These are phyloP conservation scores for Hypoxylon crocopeplum DNA, from an alignment of 495 filamentous ascomycete genomes.

Conservation along the genomic window DNA sequence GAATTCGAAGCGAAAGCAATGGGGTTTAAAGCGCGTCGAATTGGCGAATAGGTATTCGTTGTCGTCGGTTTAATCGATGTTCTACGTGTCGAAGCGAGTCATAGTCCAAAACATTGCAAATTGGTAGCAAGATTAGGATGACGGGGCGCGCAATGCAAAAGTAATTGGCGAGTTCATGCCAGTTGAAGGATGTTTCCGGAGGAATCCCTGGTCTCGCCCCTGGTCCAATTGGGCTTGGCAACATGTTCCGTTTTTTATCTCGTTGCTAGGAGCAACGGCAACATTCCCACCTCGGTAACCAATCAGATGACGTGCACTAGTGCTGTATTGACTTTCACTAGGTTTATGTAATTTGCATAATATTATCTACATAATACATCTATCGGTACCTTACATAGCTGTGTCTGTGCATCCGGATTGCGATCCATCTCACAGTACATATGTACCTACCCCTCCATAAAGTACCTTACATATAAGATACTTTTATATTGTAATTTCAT, in stretches of 20 bases:
- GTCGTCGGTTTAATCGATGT: constrained; percentile 36
- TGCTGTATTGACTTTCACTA: too few species aligned
- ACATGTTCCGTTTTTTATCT: constrained; percentile 22
- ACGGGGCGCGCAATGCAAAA: constrained; percentile 38
- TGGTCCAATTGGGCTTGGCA: constrained; percentile 26
- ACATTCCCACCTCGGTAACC: constrained; percentile 16
- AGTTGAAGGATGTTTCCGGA: constrained; percentile 19
- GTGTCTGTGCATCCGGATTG: too few species aligned
- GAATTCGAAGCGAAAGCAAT: constrained; percentile 12
- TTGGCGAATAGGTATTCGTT: constrained; percentile 25
- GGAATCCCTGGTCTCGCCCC: background rate
- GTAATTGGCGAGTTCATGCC: constrained; percentile 31
- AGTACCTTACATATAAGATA: too few species aligned
- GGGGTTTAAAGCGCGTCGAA: constrained; percentile 34
- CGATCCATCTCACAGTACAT: too few species aligned
- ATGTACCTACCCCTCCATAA: too few species aligned
- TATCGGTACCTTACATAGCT: too few species aligned
- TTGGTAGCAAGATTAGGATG: constrained; percentile 29
- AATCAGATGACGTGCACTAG: constrained; percentile 12
- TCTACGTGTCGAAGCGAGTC: constrained; percentile 44
- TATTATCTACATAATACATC: too few species aligned
- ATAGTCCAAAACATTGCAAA: constrained; percentile 37
- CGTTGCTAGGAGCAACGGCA: constrained; percentile 37
- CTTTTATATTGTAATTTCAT: too few species aligned
- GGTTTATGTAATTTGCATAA: too few species aligned